phyloP scores from a whole-genome alignment of 2,329 filamentous ascomycete species.

The Keithomyces neogunnii region DNA sequence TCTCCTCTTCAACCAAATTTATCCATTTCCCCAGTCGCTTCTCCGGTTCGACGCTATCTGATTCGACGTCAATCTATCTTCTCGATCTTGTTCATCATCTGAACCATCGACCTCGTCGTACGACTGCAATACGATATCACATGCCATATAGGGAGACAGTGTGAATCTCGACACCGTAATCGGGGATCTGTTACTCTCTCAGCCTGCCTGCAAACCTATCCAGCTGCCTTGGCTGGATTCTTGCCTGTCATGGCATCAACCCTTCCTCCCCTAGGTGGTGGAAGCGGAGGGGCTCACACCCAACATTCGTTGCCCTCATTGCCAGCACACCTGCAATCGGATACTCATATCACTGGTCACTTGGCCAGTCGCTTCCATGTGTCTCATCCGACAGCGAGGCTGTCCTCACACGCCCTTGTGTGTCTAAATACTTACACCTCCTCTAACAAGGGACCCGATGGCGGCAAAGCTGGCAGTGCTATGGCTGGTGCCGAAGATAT shows the following conservation, averaged over 20 bases:
- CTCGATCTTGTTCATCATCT: too few relatives aligned
- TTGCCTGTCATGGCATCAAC: constrained; percentile 51
- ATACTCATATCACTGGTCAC: constrained; percentile 72
- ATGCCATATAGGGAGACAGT: too few relatives aligned
- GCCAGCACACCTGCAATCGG: constrained; percentile 72
- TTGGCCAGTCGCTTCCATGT: constrained; percentile 88
- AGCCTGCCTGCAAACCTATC: neutral
- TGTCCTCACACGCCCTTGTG: constrained; percentile 88
- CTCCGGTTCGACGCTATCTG: neutral
- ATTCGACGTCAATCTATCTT: too few relatives aligned
- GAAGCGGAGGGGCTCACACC: constrained; percentile 56
- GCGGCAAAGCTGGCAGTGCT: constrained; percentile 82
- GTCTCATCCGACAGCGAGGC: constrained; percentile 73
- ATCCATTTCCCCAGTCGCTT: neutral
- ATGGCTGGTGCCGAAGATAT: constrained; percentile 90
- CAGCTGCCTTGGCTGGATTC: constrained; percentile 6
- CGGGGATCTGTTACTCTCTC: too few relatives aligned
- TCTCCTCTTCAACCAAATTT: neutral
- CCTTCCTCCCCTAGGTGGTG: constrained; percentile 39
- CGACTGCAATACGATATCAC: too few relatives aligned
- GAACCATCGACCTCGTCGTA: too few relatives aligned
- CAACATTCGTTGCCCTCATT: constrained; percentile 84
- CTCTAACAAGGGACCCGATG: constrained; percentile 81
- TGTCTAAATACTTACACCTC: constrained; percentile 92
- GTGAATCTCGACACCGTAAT: too few relatives aligned